phyloP scores from a whole-genome alignment of 805 yeast species.

The Debaryomyces tyrocola region DNA sequence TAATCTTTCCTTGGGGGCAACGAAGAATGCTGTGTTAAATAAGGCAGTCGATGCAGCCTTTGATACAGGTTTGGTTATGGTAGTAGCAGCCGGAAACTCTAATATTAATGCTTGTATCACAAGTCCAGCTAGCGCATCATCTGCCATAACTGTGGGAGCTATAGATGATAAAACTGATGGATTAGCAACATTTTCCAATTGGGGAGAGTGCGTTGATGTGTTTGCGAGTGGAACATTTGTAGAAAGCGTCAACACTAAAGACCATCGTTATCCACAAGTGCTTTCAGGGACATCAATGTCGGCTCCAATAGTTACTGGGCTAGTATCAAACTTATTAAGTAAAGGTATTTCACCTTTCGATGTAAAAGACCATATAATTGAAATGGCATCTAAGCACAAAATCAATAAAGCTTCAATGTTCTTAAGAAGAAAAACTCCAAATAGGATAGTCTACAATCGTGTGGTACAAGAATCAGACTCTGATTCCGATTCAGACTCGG shows the following conservation, averaged over 20 bases:
- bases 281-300: conserved; percentile 84
- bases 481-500: conserved; percentile 7
- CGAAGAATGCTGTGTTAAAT: conserved; percentile 63
- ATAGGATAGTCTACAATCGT: conserved; percentile 47
- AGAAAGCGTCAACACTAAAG: conserved; percentile 49
- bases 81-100: conserved; percentile 87
- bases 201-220: conserved; percentile 89
- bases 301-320: conserved; percentile 71
- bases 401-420: conserved; percentile 48
- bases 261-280: conserved; percentile 21
- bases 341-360: conserved; percentile 47
- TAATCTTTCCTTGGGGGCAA: conserved; percentile 80
- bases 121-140: conserved; percentile 81
- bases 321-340: conserved; percentile 55
- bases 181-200: conserved; percentile 80
- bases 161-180: conserved; percentile 71
- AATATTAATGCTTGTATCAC: conserved; percentile 74
- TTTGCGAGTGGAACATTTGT: conserved; percentile 81
- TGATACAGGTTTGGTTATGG: conserved; percentile 67
- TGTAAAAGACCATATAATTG: conserved; percentile 43
- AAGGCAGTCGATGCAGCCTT: conserved; percentile 75
- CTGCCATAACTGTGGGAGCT: conserved; percentile 84
- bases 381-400: conserved; percentile 45
- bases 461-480: conserved; percentile 10
- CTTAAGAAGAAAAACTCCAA: conserved; percentile 58